These are phyloP conservation scores for Jamesozyma spencerorum DNA, from an alignment of 805 yeast species.

Conservation along the genomic window DNA sequence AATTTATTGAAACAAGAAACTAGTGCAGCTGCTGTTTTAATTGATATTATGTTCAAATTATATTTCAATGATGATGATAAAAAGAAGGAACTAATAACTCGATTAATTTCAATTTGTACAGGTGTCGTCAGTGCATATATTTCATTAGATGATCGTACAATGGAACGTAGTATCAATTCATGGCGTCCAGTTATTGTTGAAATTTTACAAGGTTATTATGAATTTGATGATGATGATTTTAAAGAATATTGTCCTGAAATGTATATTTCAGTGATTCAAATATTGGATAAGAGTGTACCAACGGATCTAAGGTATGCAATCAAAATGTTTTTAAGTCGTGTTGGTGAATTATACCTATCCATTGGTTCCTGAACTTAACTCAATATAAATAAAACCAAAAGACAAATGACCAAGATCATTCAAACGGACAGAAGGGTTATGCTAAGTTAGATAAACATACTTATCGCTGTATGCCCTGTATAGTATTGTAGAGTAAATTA, in stretches of 20 bases:
- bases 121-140: slow-evolving; percentile 62
- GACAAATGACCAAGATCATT: not conserved
- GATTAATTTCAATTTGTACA: slow-evolving; percentile 57
- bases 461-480: too few relatives aligned
- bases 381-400: not conserved
- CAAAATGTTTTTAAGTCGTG: slow-evolving; percentile 47
- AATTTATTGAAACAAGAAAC: slow-evolving; percentile 88
- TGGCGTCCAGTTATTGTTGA: slow-evolving; percentile 92
- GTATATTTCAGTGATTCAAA: slow-evolving; percentile 48
- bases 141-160: slow-evolving; percentile 59
- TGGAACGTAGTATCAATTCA: slow-evolving; percentile 70
- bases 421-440: too few relatives aligned
- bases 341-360: slow-evolving; percentile 38
- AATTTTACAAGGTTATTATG: slow-evolving; percentile 72
- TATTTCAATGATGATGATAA: slow-evolving; percentile 39
- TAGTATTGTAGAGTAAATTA: too few relatives aligned
- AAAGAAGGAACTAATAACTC: slow-evolving; percentile 36
- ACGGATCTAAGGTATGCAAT: slow-evolving; percentile 54
- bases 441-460: too few relatives aligned
- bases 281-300: slow-evolving; percentile 53
- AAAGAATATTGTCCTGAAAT: slow-evolving; percentile 45
- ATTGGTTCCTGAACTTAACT: not conserved
- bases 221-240: slow-evolving; percentile 69
- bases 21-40: slow-evolving; percentile 77
- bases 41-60: slow-evolving; percentile 69